These are phyloP conservation scores for Dryas alaskensis DNA, from an alignment of 306 rosid genomes.

Conservation along the genomic window DNA sequence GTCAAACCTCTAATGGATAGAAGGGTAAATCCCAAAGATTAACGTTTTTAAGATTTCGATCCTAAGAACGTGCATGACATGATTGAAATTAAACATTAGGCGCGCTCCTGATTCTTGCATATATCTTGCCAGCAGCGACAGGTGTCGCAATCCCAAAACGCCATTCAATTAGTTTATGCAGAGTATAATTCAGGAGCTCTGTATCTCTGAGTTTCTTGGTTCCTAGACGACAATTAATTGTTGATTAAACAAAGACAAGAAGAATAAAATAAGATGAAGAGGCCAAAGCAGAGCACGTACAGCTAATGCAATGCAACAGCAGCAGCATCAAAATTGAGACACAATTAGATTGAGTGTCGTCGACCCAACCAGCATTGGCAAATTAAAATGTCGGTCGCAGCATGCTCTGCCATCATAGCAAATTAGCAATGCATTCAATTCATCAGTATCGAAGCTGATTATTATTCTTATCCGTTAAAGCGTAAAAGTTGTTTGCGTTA, in stretches of 20 bases:
- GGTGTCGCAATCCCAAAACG: not conserved
- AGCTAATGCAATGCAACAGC: conserved; percentile 10
- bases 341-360: not conserved
- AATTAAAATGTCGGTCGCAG: conserved; percentile 10
- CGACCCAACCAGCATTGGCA: not conserved
- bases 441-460: not conserved
- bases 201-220: not conserved
- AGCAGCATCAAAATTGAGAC: not conserved
- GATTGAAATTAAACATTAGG: conserved; percentile 10
- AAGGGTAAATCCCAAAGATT: too few species aligned
- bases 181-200: not conserved
- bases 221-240: not conserved
- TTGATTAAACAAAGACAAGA: not conserved
- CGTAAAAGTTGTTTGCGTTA: conserved; percentile 12
- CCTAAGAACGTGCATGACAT: conserved; percentile 16
- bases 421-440: not conserved
- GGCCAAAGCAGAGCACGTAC: not conserved
- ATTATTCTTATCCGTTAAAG: conserved; percentile 15
- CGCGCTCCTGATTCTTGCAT: too few species aligned
- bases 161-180: not conserved
- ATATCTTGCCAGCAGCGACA: not conserved
- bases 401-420: not conserved
- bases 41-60: not conserved
- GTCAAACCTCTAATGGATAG: not conserved
- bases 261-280: not conserved